These are phyloP conservation scores for Thalia dealbata DNA, from an alignment of 176 grass and related monocot genomes.

Conservation along the genomic window DNA sequence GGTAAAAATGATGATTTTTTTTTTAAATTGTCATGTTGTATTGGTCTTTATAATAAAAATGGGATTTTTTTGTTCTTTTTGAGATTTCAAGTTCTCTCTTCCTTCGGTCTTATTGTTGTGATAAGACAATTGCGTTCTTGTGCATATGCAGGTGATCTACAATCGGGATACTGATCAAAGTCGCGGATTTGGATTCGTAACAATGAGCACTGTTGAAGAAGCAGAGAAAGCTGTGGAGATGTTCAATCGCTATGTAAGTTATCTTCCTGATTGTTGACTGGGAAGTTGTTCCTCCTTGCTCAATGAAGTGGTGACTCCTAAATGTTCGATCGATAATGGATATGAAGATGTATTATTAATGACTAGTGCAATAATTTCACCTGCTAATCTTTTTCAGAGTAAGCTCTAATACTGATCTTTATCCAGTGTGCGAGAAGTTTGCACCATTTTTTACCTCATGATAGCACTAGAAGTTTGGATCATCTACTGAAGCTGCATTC, in stretches of 20 bases:
- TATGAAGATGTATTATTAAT: background rate
- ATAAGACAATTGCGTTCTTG: background rate
- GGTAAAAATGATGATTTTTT: slow-evolving; percentile 23
- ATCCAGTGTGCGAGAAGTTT: no score
- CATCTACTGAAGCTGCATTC: no score
- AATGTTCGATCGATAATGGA: no score
- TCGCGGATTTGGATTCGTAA: slow-evolving; percentile 15
- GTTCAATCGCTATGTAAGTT: slow-evolving; percentile 12
- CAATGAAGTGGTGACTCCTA: background rate
- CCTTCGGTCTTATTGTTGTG: background rate
- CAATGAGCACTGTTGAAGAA: slow-evolving; percentile 15
- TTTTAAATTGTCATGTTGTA: background rate
- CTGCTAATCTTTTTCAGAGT: background rate
- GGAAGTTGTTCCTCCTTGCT: background rate
- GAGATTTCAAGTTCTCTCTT: background rate
- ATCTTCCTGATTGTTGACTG: background rate
- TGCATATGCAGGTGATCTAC: slow-evolving; percentile 12
- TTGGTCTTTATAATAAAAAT: background rate
- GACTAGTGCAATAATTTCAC: background rate
- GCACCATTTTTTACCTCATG: no score
- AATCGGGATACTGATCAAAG: slow-evolving; percentile 13
- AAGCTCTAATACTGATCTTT: no score
- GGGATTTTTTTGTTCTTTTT: background rate
- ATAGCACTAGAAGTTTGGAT: no score
- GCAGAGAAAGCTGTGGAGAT: slow-evolving; percentile 15